phyloP scores from a whole-genome alignment of 1,284 basidiomycete species.

The Puccinia brachypodii region DNA sequence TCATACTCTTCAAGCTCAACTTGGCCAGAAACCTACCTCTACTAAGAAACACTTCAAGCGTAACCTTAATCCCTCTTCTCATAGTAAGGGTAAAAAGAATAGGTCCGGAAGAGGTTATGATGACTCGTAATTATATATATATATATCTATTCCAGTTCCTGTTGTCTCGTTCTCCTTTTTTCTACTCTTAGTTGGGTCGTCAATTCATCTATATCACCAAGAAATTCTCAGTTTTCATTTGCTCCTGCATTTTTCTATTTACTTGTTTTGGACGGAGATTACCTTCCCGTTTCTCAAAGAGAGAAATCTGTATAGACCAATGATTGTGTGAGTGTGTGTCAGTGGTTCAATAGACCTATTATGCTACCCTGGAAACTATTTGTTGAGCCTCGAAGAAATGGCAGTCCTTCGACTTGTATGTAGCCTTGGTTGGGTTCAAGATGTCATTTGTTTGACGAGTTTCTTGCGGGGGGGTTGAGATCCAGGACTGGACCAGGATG shows the following conservation, averaged over 20 bases:
- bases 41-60: constrained; percentile 90
- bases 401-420: too few species aligned
- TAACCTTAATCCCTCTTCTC: constrained; percentile 57
- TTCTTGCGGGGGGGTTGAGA: too few species aligned
- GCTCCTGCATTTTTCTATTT: not conserved
- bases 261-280: not conserved
- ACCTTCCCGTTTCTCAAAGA: not conserved
- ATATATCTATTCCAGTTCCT: not conserved
- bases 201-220: not conserved
- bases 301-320: too few species aligned
- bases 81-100: constrained; percentile 70
- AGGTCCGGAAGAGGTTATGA: constrained; percentile 89
- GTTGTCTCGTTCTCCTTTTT: not conserved
- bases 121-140: constrained; percentile 13
- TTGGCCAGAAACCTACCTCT: constrained; percentile 61
- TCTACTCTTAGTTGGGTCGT: not conserved
- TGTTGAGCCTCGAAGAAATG: not conserved
- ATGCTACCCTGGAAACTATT: not conserved
- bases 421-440: too few species aligned
- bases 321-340: not conserved
- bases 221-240: not conserved
- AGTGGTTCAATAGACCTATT: not conserved
- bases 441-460: too few species aligned
- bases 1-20: constrained; percentile 72
- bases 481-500: too few species aligned